Percentiles rank a stretch among this genome's conserved stretches.
These are phyloP conservation scores for Penicillium salamii DNA, from an alignment of 495 filamentous ascomycete species.

Conservation along the genomic window DNA sequence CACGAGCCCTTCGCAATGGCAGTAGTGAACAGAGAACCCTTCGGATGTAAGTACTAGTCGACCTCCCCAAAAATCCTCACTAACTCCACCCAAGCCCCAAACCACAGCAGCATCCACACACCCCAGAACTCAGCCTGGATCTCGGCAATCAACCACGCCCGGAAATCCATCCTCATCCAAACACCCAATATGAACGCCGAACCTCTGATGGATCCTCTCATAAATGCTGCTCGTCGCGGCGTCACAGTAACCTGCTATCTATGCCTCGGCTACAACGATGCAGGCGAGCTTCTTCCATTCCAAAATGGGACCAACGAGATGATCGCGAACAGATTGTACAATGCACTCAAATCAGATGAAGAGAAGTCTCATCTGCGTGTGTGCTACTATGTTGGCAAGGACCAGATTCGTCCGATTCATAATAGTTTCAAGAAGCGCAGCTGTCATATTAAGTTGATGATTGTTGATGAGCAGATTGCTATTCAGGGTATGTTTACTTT, in stretches of 20 bases:
- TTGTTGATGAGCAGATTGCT: constrained; percentile 64
- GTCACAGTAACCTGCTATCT: constrained; percentile 66
- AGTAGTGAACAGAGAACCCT: constrained; percentile 64
- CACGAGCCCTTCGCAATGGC: constrained; percentile 67
- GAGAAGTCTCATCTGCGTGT: constrained; percentile 52
- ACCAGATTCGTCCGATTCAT: constrained; percentile 63
- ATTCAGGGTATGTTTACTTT: constrained; percentile 45
- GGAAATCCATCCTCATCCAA: constrained; percentile 64
- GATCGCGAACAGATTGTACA: constrained; percentile 56
- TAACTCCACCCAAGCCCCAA: constrained; percentile 40
- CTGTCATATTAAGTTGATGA: constrained; percentile 75
- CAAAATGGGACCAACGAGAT: constrained; percentile 78
- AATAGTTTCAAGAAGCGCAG: constrained; percentile 59
- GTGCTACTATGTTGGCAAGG: constrained; percentile 69
- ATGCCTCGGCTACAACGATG: constrained; percentile 76
- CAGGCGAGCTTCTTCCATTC: constrained; percentile 68
- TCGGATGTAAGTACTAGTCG: constrained; percentile 52
- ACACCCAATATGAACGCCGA: constrained; percentile 73
- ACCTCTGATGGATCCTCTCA: constrained; percentile 59
- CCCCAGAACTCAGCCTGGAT: constrained; percentile 75
- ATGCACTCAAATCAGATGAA: constrained; percentile 38
- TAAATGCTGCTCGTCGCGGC: constrained; percentile 62
- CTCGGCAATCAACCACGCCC: constrained; percentile 62
- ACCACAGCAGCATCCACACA: constrained; percentile 54
- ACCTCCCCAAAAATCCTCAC: too few relatives aligned